These are phyloP conservation scores for Phoma herbarum DNA, from an alignment of 2,329 filamentous ascomycete species.

Conservation along the genomic window DNA sequence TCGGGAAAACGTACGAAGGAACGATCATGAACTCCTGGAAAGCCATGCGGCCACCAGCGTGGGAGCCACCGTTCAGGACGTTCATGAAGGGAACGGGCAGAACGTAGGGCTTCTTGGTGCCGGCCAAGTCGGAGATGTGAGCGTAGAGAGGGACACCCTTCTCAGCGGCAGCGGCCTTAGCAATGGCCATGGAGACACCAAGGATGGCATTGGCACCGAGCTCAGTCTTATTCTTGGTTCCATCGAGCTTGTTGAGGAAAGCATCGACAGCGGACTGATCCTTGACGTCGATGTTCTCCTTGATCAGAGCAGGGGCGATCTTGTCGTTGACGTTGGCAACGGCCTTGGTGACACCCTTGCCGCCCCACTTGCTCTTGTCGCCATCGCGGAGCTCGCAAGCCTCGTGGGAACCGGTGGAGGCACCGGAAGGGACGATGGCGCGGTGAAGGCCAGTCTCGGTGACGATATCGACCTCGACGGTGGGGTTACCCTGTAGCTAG, in stretches of 20 bases:
- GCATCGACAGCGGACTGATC: constrained; percentile 63
- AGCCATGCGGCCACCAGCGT: constrained; percentile 88
- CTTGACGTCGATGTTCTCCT: constrained; percentile 62
- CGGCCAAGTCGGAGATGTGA: constrained; percentile 64
- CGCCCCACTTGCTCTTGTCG: constrained; percentile 62
- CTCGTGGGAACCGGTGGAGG: constrained; percentile 75
- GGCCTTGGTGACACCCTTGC: constrained; percentile 65
- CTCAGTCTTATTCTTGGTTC: constrained; percentile 66
- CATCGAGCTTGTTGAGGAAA: constrained; percentile 64
- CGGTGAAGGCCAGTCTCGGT: constrained; percentile 97
- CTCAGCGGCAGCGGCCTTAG: constrained; percentile 65
- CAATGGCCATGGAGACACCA: constrained; percentile 67
- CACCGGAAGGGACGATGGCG: constrained; percentile 95
- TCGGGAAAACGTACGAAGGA: constrained; percentile 51
- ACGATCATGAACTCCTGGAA: constrained; percentile 68
- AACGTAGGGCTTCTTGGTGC: constrained; percentile 63
- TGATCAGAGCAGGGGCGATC: constrained; percentile 64
- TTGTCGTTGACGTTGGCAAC: constrained; percentile 64
- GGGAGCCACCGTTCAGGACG: constrained; percentile 77
- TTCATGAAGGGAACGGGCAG: constrained; percentile 65
- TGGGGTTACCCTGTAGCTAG: constrained; percentile 77
- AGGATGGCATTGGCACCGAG: constrained; percentile 69
- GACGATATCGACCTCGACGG: constrained; percentile 96
- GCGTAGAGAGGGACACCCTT: constrained; percentile 66
- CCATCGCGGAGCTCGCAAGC: constrained; percentile 64